Base-by-base conservation (phyloP, 2,329 filamentous ascomycete genomes). In the Sclerotinia trifoliorum region DNA sequence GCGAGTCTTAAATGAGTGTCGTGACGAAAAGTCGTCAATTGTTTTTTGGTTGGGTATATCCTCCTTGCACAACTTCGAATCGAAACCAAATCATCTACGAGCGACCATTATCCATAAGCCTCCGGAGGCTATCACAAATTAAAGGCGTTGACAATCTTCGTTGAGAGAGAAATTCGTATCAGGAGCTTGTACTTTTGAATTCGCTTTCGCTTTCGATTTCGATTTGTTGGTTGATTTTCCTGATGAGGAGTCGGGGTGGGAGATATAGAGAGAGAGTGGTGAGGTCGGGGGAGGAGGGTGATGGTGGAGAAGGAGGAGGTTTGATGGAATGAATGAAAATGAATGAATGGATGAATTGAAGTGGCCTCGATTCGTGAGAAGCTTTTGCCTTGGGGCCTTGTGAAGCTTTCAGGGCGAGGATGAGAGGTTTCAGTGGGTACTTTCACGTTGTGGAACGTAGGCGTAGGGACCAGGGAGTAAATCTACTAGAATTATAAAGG, bases 1-100 rank as follows among this genome's bases (percentile, higher is more conserved):
- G 68, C 56, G 55, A 70, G 68, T 68, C 72, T 74, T 71, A 76
- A 78, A 78, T 58, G 77, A 78, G 75, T 76, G 77, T 77, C 70
- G 76, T 77, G 76, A 77, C 76, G 76, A 77, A 71, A 76, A 73
- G 66, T 77, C 75, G 75, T 75, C 75, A 67, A 68, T 67, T 68
- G 54, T 10, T 64, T 29, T 55, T 55, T 48, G 35, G 66, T 58
- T 65, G 56, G 58, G 65, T 68, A 67, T 66, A 69, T 42, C 72
- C 65, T 73, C 64, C 65, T 69, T 46, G 71, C 67, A 72, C 71
- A 72, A 70, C 70, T 71, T 74, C 70, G 55, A 70, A 63, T 74
- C 69, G 73, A 70, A 70, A 67, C 67, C 65, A 66, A 69, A 67
- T 76, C 74, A 75, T 73, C 70, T 71, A 71, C 75, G 60, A 69